Conservation (phyloP, 495 filamentous ascomycete genomes). For the Aspergillus steynii region DNA sequence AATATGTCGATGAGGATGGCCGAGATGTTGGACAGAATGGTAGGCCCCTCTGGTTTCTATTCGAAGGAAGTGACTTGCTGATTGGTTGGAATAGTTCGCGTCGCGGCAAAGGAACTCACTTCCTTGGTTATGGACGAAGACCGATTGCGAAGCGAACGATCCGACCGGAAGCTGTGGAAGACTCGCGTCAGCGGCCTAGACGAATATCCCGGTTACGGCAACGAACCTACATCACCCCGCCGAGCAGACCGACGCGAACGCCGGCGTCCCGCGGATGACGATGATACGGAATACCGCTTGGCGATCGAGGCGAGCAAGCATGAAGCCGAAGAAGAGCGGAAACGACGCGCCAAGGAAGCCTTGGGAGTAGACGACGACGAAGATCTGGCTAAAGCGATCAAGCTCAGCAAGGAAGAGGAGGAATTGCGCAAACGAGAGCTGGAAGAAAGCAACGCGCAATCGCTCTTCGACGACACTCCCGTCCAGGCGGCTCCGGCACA, state of each 20-base stretch:
- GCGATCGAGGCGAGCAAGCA: slow-evolving; percentile 96
- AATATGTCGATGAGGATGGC: slow-evolving; percentile 92
- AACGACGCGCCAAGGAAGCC: slow-evolving; percentile 59
- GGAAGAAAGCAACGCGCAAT: slow-evolving; percentile 82
- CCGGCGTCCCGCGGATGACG: slow-evolving; percentile 57
- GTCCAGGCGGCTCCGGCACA: slow-evolving; percentile 63
- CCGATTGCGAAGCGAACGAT: slow-evolving; percentile 84
- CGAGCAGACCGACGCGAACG: slow-evolving; percentile 45
- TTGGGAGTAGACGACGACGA: slow-evolving; percentile 63
- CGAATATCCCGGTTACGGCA: slow-evolving; percentile 52
- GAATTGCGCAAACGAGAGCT: slow-evolving; percentile 82
- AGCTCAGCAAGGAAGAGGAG: slow-evolving; percentile 94
- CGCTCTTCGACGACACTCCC: slow-evolving; percentile 85
- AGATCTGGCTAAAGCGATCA: slow-evolving; percentile 92
- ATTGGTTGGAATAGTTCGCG: slow-evolving; percentile 65
- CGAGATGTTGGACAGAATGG: slow-evolving; percentile 95
- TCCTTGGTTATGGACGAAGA: slow-evolving; percentile 95
- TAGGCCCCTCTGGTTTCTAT: slow-evolving; percentile 37
- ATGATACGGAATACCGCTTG: slow-evolving; percentile 88
- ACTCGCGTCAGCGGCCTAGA: slow-evolving; percentile 91
- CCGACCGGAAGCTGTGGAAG: slow-evolving; percentile 94
- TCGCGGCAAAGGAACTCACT: slow-evolving; percentile 95
- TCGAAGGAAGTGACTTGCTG: neutral
- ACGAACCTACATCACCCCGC: slow-evolving; percentile 35
- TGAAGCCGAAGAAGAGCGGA: slow-evolving; percentile 91